phyloP scores from a whole-genome alignment of 805 yeast genomes.

The Nakazawaea wyomingensis region DNA sequence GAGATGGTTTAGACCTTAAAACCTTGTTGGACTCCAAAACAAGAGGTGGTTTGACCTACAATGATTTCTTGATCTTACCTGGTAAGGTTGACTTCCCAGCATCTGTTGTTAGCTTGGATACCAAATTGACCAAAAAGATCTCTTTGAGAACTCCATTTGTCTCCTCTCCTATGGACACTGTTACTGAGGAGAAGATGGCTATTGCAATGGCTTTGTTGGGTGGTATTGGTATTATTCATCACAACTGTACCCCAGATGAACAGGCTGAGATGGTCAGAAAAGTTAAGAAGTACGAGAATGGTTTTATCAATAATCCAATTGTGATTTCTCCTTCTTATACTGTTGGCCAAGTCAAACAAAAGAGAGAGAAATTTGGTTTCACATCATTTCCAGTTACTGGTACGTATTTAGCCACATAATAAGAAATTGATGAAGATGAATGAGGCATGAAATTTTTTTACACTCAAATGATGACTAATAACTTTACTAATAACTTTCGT shows the following conservation, averaged over 20 bases:
- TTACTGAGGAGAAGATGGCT: conserved; percentile 96
- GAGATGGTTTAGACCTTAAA: conserved; percentile 82
- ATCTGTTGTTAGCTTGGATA: conserved; percentile 67
- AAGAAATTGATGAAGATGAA: too few species aligned
- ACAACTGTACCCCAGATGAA: conserved; percentile 93
- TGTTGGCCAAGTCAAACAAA: conserved; percentile 71
- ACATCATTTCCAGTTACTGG: conserved; percentile 99
- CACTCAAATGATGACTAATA: conserved; percentile 49
- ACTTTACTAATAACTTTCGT: conserved; percentile 87
- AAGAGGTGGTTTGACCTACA: conserved; percentile 97
- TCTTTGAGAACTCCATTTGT: conserved; percentile 90
- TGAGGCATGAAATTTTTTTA: too few species aligned
- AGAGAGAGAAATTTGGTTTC: conserved; percentile 76
- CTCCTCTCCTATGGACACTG: conserved; percentile 99
- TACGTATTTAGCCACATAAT: too few species aligned
- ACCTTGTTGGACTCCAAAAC: conserved; percentile 83
- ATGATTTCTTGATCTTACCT: conserved; percentile 92
- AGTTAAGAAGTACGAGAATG: conserved; percentile 96
- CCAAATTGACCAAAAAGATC: conserved; percentile 88
- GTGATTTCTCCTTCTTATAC: conserved; percentile 74
- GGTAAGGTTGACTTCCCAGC: conserved; percentile 92
- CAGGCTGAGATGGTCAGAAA: conserved; percentile 98
- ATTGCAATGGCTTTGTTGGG: conserved; percentile 97
- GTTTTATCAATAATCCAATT: conserved; percentile 92
- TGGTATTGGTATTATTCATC: conserved; percentile 98